Conservation (phyloP, 495 filamentous ascomycete genomes). For the Clavariopsis aquatica region DNA sequence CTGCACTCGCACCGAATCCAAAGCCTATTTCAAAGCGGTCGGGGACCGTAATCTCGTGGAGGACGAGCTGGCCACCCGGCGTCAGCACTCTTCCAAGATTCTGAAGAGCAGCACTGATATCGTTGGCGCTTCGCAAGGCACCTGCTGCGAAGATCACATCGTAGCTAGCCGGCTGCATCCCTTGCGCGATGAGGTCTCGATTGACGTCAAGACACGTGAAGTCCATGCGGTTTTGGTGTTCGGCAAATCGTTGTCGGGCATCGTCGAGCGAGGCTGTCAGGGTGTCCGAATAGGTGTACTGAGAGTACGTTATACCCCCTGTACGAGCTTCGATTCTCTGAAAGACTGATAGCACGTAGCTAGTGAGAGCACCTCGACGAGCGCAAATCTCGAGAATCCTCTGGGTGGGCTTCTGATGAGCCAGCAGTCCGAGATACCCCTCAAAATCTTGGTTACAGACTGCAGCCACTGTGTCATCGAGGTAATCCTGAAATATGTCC, state of each 20-base stretch:
- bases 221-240: not conserved
- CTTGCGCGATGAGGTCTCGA: not conserved
- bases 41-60: not conserved
- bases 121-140: not conserved
- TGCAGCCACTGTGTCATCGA: not conserved
- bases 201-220: not conserved
- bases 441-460: not conserved
- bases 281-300: not conserved
- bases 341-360: not conserved
- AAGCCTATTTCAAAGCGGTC: constrained; percentile 3
- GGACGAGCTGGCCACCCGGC: constrained; percentile 2
- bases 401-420: not conserved
- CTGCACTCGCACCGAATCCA: constrained; percentile 9
- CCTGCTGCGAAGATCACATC: constrained; percentile 2
- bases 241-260: not conserved
- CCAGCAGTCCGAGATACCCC: not conserved
- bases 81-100: not conserved
- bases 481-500: not conserved
- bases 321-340: not conserved
- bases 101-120: not conserved
- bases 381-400: not conserved
- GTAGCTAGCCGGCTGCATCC: not conserved
- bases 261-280: not conserved
- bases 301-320: not conserved
- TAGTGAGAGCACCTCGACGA: not conserved